These are phyloP conservation scores for Fusarium incarnatum DNA, from an alignment of 2,329 filamentous ascomycete species.

Conservation along the genomic window DNA sequence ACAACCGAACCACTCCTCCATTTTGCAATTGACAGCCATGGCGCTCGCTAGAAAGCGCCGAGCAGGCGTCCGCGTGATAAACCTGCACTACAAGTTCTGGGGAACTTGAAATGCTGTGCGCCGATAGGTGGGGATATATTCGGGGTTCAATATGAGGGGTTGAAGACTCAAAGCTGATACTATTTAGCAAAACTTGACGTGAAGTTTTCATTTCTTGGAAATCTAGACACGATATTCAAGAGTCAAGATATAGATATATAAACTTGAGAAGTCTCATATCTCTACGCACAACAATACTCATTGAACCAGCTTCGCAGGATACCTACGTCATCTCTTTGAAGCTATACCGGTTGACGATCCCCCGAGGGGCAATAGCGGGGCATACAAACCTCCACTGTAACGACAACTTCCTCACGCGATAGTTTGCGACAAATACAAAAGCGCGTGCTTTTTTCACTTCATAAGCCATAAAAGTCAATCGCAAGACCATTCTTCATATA, in stretches of 20 bases:
- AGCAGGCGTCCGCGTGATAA: constrained; percentile 24
- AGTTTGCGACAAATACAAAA: constrained; percentile 26
- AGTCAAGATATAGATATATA: background rate
- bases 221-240: too few species aligned
- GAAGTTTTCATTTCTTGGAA: background rate
- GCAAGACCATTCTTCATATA: background rate
- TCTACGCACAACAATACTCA: background rate
- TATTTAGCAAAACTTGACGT: background rate
- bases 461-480: background rate
- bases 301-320: background rate
- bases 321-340: constrained; percentile 37
- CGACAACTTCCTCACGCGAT: constrained; percentile 38
- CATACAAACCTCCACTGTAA: constrained; percentile 39
- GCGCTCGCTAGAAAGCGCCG: constrained; percentile 26
- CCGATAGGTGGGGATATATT: constrained; percentile 47
- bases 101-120: constrained; percentile 30
- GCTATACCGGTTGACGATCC: constrained; percentile 21
- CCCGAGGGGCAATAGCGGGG: constrained; percentile 43
- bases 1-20: constrained; percentile 12
- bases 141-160: constrained; percentile 35
- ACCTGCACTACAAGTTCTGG: constrained; percentile 20
- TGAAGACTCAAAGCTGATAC: background rate
- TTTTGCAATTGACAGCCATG: constrained; percentile 11
- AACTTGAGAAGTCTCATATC: too few species aligned
- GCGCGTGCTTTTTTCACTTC: background rate